Conservation (phyloP, 2,329 filamentous ascomycete species). For the Calonectria pseudoturangicola region DNA sequence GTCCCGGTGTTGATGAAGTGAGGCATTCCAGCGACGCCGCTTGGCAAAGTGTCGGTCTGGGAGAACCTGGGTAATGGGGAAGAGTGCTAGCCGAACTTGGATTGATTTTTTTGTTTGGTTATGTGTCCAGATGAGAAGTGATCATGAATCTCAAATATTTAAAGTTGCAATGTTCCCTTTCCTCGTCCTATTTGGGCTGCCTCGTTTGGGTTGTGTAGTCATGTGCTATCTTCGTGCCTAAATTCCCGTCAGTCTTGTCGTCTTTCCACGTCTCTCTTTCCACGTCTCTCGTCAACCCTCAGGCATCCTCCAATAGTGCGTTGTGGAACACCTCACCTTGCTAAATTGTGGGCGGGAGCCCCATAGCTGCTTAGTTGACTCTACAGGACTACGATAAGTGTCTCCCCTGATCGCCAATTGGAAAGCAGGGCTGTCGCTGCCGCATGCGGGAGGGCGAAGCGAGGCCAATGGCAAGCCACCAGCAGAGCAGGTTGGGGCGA, state of each 20-base stretch:
- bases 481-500: constrained; percentile 1
- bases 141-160: background rate
- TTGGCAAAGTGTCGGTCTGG: background rate
- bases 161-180: background rate
- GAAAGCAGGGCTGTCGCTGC: background rate
- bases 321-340: constrained; percentile 3
- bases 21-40: constrained; percentile 10
- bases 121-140: background rate
- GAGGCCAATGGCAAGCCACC: background rate
- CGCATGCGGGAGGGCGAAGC: background rate
- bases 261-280: constrained; percentile 3
- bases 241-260: background rate
- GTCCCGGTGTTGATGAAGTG: constrained; percentile 22
- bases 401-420: background rate
- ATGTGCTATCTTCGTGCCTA: constrained; percentile 11
- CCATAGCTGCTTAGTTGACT: background rate
- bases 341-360: background rate
- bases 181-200: background rate
- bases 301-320: background rate
- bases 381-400: background rate
- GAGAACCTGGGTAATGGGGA: background rate
- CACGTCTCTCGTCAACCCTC: background rate
- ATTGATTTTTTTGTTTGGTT: background rate
- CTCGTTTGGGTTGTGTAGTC: background rate
- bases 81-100: background rate